A percentile compares a stretch with the other conserved stretches of the same genome.
Evolutionary conservation across 177 flowering plant species (phyloP).

Genomic region (Vitis hybrid): DNA sequence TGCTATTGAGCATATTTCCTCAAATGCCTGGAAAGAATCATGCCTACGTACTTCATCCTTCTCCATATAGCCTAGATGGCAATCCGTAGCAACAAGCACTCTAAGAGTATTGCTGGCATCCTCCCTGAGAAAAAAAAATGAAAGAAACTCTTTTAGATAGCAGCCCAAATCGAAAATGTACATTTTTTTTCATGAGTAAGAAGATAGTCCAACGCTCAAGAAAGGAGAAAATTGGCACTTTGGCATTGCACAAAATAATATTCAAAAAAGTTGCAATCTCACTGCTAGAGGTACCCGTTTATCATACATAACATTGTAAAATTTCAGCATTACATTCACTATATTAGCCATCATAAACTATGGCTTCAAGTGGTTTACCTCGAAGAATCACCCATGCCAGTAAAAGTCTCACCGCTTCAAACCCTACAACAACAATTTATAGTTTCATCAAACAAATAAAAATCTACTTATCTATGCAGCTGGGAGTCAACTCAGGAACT

Average conservation of each 20-base stretch:
- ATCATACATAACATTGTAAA: too few relatives aligned
- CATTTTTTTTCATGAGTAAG: background rate
- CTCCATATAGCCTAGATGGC: conserved; percentile 98
- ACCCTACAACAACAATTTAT: background rate
- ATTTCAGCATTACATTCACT: too few relatives aligned
- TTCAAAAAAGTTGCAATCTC: too few relatives aligned
- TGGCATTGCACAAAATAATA: too few relatives aligned
- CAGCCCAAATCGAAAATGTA: background rate
- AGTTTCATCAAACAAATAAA: background rate
- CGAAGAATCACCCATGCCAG: conserved; percentile 17
- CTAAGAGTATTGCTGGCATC: conserved; percentile 62
- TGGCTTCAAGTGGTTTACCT: conserved; percentile 7
- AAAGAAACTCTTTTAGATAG: background rate
- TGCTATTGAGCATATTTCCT: conserved; percentile 96
- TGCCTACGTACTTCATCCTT: conserved; percentile 93
- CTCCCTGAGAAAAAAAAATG: conserved; percentile 41
- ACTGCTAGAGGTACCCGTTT: too few relatives aligned
- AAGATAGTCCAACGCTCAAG: too few relatives aligned
- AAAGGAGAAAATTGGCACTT: too few relatives aligned
- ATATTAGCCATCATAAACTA: background rate
- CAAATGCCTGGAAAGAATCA: conserved; percentile 95
- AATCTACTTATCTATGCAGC: background rate
- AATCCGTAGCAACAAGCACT: conserved; percentile 93
- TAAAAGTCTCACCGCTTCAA: background rate
- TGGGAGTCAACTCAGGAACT: too few relatives aligned